Evolutionary conservation across 2,329 filamentous ascomycete genomes (phyloP).

Genomic region (Aureobasidium vineae): DNA sequence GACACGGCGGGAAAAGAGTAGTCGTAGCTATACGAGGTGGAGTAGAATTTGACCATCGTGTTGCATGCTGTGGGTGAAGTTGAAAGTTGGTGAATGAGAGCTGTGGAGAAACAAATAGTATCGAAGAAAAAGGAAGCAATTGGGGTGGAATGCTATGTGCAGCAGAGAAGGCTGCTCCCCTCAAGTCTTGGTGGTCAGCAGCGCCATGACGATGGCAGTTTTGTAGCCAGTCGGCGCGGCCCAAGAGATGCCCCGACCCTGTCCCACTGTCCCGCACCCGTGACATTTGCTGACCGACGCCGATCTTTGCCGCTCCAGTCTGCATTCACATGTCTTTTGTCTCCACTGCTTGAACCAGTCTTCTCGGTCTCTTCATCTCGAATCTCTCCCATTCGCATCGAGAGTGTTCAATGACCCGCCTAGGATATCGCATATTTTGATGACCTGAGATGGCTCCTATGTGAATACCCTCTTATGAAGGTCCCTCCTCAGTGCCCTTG

Average conservation of each 20-base stretch:
- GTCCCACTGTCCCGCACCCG: constrained; percentile 7
- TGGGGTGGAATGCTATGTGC: constrained; percentile 7
- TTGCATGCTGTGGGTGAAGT: constrained; percentile 12
- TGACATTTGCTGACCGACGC: background rate
- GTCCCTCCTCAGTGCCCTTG: background rate
- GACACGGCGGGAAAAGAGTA: constrained; percentile 83
- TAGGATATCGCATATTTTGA: too few relatives aligned
- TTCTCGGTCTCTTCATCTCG: background rate
- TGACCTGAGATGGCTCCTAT: background rate
- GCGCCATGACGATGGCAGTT: background rate
- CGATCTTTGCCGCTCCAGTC: background rate
- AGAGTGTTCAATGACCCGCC: too few relatives aligned
- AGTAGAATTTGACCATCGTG: constrained; percentile 55
- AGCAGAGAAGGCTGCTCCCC: constrained; percentile 8
- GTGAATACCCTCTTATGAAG: background rate
- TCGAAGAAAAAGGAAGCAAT: constrained; percentile 1
- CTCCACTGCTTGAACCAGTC: background rate
- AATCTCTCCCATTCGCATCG: too few relatives aligned
- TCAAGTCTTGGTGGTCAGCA: constrained; percentile 15
- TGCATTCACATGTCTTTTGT: constrained; percentile 10
- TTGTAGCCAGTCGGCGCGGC: constrained; percentile 15
- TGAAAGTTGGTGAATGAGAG: constrained; percentile 6
- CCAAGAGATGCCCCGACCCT: background rate
- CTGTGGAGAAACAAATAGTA: constrained; percentile 19
- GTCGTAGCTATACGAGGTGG: constrained; percentile 65